A percentile compares a stretch with the other conserved stretches of the same genome.
phyloP scores from a whole-genome alignment of 352 stramenopile species.

The Aphanomyces euteiches region DNA sequence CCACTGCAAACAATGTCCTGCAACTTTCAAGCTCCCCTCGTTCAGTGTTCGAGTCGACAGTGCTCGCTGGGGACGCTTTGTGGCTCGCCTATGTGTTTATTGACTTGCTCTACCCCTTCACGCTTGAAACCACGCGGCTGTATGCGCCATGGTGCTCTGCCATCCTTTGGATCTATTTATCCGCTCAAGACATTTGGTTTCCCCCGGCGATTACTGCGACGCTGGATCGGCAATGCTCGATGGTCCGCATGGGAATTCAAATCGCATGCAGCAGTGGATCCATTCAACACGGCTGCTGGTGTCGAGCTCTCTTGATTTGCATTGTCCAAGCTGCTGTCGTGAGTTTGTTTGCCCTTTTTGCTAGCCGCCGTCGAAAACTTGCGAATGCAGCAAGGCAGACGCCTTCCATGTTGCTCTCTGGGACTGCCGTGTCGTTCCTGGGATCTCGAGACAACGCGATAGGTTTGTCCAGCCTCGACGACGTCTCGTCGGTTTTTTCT shows the following conservation, averaged over 20 bases:
- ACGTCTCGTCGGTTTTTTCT: background rate
- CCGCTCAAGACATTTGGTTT: background rate
- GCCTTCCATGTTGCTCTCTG: background rate
- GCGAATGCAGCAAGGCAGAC: background rate
- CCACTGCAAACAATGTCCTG: background rate
- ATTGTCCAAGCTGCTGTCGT: slow-evolving; percentile 5
- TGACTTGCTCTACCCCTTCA: slow-evolving; percentile 11
- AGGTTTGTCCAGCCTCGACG: background rate
- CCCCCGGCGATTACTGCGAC: background rate
- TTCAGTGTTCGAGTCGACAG: background rate
- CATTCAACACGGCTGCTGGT: background rate
- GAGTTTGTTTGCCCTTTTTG: background rate
- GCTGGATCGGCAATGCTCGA: background rate
- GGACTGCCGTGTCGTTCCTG: background rate
- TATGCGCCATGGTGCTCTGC: background rate
- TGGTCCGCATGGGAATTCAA: background rate
- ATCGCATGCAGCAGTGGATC: slow-evolving; percentile 7
- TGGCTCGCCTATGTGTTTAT: slow-evolving; percentile 19
- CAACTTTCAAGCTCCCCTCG: background rate
- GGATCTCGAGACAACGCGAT: background rate
- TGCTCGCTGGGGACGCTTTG: slow-evolving; percentile 13
- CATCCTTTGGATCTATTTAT: background rate
- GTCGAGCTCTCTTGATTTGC: background rate
- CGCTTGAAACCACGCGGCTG: background rate
- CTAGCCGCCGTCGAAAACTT: background rate